Base-by-base conservation (phyloP, 2,329 filamentous ascomycete genomes). In the Exophiala aquamarina region DNA sequence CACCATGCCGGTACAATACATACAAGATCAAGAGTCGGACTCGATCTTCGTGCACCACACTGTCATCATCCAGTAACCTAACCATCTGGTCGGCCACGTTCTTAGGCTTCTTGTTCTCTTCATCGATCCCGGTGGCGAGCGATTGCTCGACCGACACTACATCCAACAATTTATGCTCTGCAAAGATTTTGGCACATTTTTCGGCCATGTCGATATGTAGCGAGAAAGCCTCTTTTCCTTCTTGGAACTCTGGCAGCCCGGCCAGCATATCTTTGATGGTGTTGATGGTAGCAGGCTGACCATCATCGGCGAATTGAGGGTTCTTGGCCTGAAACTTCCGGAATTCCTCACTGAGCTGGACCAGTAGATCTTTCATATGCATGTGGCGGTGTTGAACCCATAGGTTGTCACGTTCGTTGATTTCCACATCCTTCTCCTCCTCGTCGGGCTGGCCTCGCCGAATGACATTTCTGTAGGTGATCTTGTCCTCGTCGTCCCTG, bases 301-400 rank as follows among this genome's bases (percentile, higher is more conserved):
- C 81, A 54, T 79, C 79, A 54, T 93, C 84, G 10, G 89, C 88
- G 62, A 97, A 97, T 63, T 97, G 89, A 11, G 91, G 87, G 64
- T 98, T 95, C 51, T 93, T 84, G 34, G 85, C 82, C 60, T 95
- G 79, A 70, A 98, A 98, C 63, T 84, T 91, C 61, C 90, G 84
- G 63, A 98, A 97, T 64, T 97, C 92, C 47, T 83, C 80, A 76
- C 92, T 93, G 51, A 98, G 76, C 67, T 92, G 94, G 63, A 92
- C 88, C 60, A 97, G 91, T 3, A 93, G 93, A 66, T 97, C 91
- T 66, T 95, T 95, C 93, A 98, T 98, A 69, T 98, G 93, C 42
- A 83, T 80, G 69, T 98, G 93, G 44, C 93, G 81, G 63, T 95
- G 95, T 51, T 93, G 88, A 18, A 95, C 84, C 93, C 93, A 98